A percentile compares a stretch with the other conserved stretches of the same genome.
phyloP scores from a whole-genome alignment of 176 grass and related monocot species.

The Paspalum vaginatum region DNA sequence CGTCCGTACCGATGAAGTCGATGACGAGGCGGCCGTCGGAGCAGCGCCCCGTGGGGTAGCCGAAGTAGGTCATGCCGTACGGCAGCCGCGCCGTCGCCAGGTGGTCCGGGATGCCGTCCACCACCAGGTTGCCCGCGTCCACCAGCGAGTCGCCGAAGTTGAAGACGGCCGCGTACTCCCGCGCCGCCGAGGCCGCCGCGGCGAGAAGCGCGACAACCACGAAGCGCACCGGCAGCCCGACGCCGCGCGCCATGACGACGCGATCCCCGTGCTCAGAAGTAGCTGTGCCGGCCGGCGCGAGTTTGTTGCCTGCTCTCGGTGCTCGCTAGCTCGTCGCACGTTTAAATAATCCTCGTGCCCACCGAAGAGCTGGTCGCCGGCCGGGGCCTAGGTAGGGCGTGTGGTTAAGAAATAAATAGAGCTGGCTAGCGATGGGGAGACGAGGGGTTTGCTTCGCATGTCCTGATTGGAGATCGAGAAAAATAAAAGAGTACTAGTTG shows the following conservation, averaged over 20 bases:
- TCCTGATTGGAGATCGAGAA: too few species aligned
- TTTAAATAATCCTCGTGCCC: too few species aligned
- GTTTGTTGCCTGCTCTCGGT: too few species aligned
- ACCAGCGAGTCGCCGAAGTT: conserved; percentile 86
- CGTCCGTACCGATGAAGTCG: conserved; percentile 73
- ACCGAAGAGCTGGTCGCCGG: too few species aligned
- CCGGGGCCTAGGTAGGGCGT: too few species aligned
- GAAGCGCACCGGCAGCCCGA: not conserved
- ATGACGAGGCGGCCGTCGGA: conserved; percentile 80
- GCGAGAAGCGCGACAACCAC: conserved; percentile 11
- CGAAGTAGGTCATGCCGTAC: conserved; percentile 83
- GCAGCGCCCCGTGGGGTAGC: conserved; percentile 79
- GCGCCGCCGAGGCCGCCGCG: conserved; percentile 28
- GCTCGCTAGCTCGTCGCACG: too few species aligned
- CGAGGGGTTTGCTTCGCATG: too few species aligned
- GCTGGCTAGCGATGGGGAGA: too few species aligned
- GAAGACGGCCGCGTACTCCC: conserved; percentile 80
- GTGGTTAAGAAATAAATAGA: too few species aligned
- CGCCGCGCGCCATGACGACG: conserved; percentile 24
- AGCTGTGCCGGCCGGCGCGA: too few species aligned
- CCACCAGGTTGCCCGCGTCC: conserved; percentile 77
- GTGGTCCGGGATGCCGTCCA: conserved; percentile 73
- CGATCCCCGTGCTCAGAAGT: too few species aligned
- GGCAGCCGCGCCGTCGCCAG: conserved; percentile 68
- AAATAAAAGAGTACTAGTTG: too few species aligned